Conservation (phyloP, 208 protist genomes). For the Acanthamoeba castellanii region DNA sequence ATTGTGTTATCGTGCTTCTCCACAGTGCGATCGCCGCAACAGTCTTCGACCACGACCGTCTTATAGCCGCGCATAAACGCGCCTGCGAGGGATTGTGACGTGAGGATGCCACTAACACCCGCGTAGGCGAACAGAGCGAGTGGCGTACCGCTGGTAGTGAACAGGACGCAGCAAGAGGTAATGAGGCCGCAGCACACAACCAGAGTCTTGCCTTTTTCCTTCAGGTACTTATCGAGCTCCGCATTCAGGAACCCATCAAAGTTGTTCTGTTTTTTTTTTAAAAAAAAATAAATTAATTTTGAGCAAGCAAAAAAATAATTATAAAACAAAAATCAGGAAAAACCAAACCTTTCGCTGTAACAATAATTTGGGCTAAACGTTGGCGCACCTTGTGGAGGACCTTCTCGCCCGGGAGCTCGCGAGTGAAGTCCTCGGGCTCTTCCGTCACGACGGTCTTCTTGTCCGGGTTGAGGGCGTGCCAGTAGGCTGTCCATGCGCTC, state of each 20-base stretch:
- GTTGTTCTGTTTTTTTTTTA: conserved; percentile 17
- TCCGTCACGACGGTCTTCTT: conserved; percentile 16
- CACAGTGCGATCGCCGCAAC: conserved; percentile 1
- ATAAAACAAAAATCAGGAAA: too few relatives aligned
- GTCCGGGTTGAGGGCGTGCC: conserved; percentile 46
- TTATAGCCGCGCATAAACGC: conserved; percentile 52
- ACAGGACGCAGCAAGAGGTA: conserved; percentile 36
- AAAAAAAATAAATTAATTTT: background rate
- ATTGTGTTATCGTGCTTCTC: conserved; percentile 54
- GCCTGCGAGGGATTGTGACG: background rate
- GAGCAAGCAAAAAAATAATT: background rate
- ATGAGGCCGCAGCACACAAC: conserved; percentile 42
- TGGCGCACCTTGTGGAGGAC: conserved; percentile 4
- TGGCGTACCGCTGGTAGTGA: conserved; percentile 7
- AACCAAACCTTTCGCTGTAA: too few relatives aligned
- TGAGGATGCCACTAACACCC: background rate
- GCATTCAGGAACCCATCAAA: conserved; percentile 43
- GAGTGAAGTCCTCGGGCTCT: background rate
- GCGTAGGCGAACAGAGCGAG: background rate
- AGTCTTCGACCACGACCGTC: conserved; percentile 39
- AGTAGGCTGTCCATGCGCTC: conserved; percentile 40
- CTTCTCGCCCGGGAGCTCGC: conserved; percentile 18
- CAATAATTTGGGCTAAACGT: too few relatives aligned
- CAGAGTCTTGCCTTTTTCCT: conserved; percentile 18
- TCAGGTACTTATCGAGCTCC: conserved; percentile 11